A percentile compares a stretch with the other conserved stretches of the same genome.
These are phyloP conservation scores for Ganoderma lingzhi DNA, from an alignment of 1,284 basidiomycete genomes.

Conservation along the genomic window DNA sequence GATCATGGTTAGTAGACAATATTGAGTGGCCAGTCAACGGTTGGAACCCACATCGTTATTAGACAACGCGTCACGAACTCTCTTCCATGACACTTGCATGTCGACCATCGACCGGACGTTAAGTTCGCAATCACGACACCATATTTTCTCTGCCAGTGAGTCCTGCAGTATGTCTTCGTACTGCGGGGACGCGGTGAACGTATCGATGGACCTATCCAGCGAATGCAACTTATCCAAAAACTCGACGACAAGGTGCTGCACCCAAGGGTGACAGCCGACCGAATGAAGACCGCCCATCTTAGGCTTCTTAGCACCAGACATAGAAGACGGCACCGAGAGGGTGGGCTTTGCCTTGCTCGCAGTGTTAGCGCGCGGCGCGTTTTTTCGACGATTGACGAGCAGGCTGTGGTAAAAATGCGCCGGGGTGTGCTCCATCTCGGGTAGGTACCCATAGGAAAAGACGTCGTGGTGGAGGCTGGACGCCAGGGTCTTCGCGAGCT, in stretches of 20 bases:
- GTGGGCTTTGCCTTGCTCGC: neutral
- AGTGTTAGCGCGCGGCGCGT: neutral
- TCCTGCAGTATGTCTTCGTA: neutral
- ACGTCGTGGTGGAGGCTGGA: neutral
- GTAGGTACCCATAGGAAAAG: neutral
- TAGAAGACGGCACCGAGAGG: neutral
- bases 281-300: neutral
- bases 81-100: neutral
- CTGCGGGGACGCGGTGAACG: neutral
- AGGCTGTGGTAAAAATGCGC: constrained; percentile 1
- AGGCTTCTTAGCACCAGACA: neutral
- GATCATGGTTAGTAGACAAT: neutral
- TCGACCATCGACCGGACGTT: constrained; percentile 7
- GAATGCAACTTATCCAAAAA: neutral
- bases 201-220: neutral
- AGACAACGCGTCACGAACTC: neutral
- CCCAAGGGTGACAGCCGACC: neutral
- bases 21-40: neutral
- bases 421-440: constrained; percentile 6
- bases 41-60: constrained; percentile 7
- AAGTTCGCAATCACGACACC: constrained; percentile 9
- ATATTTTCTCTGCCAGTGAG: constrained; percentile 10
- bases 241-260: neutral
- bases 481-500: neutral
- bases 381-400: constrained; percentile 6